Percentiles rank a stretch among this genome's conserved stretches.
Conservation (phyloP, 179 eudicot species). For the Amaranthus tricolor region DNA sequence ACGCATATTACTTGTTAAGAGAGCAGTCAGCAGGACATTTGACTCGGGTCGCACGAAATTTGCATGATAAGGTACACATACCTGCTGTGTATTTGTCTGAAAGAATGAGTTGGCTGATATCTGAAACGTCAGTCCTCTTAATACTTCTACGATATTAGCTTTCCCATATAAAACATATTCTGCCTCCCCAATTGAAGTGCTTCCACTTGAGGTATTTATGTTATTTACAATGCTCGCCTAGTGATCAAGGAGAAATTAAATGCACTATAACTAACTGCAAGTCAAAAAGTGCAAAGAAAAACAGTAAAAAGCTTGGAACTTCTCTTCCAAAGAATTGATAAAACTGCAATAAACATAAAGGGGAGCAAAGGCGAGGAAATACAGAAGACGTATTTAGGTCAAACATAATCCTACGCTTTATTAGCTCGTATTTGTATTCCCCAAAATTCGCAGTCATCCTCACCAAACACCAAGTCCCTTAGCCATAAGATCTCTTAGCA, state of each 20-base stretch:
- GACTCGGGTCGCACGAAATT: conserved; percentile 1
- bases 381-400: neutral
- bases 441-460: conserved; percentile 1
- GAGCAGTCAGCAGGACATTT: neutral
- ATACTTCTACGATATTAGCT: conserved; percentile 67
- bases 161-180: conserved; percentile 78
- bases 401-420: neutral
- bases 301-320: neutral
- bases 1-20: neutral
- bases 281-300: neutral
- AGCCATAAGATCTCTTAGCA: neutral
- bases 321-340: neutral
- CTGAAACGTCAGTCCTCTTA: conserved; percentile 84
- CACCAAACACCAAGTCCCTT: neutral
- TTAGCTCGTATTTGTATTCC: neutral
- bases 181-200: conserved; percentile 85
- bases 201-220: conserved; percentile 84
- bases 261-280: neutral
- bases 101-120: conserved; percentile 98
- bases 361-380: neutral
- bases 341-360: neutral
- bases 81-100: conserved; percentile 95
- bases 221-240: conserved; percentile 92
- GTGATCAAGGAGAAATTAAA: conserved; percentile 13
- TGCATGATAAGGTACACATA: conserved; percentile 22